phyloP scores from a whole-genome alignment of 139 green algal species.

The Zygnema circumcarinatum region DNA sequence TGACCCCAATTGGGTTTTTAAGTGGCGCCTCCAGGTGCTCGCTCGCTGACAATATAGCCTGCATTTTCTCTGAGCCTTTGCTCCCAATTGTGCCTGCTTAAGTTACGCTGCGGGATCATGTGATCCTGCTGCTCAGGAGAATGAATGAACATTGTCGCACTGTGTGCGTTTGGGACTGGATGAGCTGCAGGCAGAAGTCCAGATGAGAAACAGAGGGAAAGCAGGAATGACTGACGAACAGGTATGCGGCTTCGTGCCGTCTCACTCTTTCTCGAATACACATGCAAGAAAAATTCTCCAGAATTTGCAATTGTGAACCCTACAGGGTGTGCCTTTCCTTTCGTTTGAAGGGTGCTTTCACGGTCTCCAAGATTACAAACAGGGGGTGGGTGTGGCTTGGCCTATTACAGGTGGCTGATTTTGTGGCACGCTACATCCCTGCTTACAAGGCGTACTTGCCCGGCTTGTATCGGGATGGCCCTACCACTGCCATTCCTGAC shows the following conservation, averaged over 20 bases:
- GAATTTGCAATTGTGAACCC: conserved; percentile 13
- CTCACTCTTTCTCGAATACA: not conserved
- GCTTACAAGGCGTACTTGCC: conserved; percentile 96
- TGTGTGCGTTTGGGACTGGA: no score
- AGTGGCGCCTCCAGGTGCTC: conserved; percentile 72
- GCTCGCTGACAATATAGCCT: not conserved
- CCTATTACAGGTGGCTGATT: conserved; percentile 70
- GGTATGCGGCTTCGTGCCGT: conserved; percentile 58
- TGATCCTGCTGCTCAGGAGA: no score
- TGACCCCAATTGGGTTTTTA: conserved; percentile 77
- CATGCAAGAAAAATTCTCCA: not conserved
- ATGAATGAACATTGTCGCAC: no score
- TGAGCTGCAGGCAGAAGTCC: conserved; percentile 83
- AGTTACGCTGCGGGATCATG: no score
- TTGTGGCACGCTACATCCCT: conserved; percentile 94
- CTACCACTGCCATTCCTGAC: not conserved
- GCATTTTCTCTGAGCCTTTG: not conserved
- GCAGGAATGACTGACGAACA: conserved; percentile 89
- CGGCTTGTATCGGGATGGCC: conserved; percentile 58
- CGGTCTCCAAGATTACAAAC: not conserved
- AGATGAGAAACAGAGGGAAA: conserved; percentile 82
- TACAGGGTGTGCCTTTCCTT: not conserved
- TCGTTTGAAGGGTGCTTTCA: no score
- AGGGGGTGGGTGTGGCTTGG: not conserved
- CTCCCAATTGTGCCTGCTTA: not conserved